Percentiles rank a stretch among this genome's conserved stretches.
These are phyloP conservation scores for Seiridium cupressi DNA, from an alignment of 2,329 filamentous ascomycete species.

Conservation along the genomic window DNA sequence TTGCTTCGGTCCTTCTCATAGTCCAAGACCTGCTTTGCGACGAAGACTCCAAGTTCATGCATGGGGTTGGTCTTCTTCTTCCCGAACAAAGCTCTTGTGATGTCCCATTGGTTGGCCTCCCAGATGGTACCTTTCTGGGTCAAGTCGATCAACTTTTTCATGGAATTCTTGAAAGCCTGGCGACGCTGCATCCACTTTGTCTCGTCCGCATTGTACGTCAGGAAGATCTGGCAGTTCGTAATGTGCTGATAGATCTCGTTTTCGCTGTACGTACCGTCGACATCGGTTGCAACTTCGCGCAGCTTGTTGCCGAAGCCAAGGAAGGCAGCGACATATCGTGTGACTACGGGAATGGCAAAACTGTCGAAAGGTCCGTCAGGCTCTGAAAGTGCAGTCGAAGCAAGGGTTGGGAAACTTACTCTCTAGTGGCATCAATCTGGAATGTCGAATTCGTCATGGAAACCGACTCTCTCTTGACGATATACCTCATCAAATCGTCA, in stretches of 20 bases:
- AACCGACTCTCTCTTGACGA: slow-evolving; percentile 4
- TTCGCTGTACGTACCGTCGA: slow-evolving; percentile 11
- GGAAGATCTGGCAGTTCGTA: slow-evolving; percentile 21
- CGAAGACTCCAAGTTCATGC: slow-evolving; percentile 9
- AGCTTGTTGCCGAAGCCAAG: slow-evolving; percentile 18
- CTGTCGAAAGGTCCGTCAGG: slow-evolving; percentile 6
- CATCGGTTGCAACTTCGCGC: slow-evolving; percentile 10
- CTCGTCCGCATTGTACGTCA: slow-evolving; percentile 22
- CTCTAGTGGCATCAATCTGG: slow-evolving; percentile 21
- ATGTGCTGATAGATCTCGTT: slow-evolving; percentile 25
- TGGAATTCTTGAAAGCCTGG: neutral
- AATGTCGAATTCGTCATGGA: slow-evolving; percentile 12
- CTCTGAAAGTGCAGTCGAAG: neutral
- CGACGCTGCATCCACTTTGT: slow-evolving; percentile 20
- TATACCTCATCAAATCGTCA: slow-evolving; percentile 1
- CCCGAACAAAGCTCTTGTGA: neutral
- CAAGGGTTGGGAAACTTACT: slow-evolving; percentile 13
- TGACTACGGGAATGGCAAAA: slow-evolving; percentile 22
- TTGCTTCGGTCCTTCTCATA: slow-evolving; percentile 3
- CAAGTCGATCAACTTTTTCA: slow-evolving; percentile 5
- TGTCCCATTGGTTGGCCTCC: slow-evolving; percentile 2
- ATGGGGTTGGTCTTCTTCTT: slow-evolving; percentile 2
- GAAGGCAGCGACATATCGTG: slow-evolving; percentile 29
- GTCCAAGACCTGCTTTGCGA: slow-evolving; percentile 5
- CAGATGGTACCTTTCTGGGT: slow-evolving; percentile 8